Percentiles rank a stretch among this genome's conserved stretches.
Conservation (phyloP, 2,329 filamentous ascomycete species). For the Penicillium sp. region DNA sequence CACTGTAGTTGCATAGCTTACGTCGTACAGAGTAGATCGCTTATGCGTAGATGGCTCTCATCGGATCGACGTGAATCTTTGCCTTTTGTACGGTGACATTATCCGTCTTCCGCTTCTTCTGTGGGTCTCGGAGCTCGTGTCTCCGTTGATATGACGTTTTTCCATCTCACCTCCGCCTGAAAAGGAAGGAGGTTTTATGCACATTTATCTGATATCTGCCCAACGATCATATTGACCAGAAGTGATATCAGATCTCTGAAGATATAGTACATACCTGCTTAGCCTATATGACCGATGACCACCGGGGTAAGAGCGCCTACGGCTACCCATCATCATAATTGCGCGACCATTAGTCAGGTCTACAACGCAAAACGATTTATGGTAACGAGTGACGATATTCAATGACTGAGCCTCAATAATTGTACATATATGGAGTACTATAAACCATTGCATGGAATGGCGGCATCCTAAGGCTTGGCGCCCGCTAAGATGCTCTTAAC, state of each 20-base stretch:
- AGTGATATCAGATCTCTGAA: neutral
- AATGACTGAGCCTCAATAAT: too few species aligned
- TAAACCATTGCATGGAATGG: neutral
- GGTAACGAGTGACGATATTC: too few species aligned
- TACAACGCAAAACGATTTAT: too few species aligned
- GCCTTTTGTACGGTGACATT: neutral
- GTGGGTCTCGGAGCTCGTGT: slow-evolving; percentile 1
- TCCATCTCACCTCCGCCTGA: neutral
- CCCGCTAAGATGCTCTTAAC: too few species aligned
- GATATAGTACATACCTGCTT: too few species aligned
- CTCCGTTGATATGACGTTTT: slow-evolving; percentile 1
- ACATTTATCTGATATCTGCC: too few species aligned
- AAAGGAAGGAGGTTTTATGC: neutral
- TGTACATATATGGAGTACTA: too few species aligned
- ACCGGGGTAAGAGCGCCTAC: too few species aligned
- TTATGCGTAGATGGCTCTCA: neutral
- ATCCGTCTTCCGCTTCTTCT: neutral
- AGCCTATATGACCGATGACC: too few species aligned
- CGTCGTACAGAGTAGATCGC: neutral
- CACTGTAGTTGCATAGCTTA: neutral
- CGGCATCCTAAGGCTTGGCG: neutral
- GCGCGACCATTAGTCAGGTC: too few species aligned
- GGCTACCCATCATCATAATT: too few species aligned
- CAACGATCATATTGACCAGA: too few species aligned
- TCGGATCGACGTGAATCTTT: neutral